Percentiles rank a stretch among this genome's conserved stretches.
Evolutionary conservation across 108 stramenopile species (phyloP).

Genomic region (Skeletonema tropicum): DNA sequence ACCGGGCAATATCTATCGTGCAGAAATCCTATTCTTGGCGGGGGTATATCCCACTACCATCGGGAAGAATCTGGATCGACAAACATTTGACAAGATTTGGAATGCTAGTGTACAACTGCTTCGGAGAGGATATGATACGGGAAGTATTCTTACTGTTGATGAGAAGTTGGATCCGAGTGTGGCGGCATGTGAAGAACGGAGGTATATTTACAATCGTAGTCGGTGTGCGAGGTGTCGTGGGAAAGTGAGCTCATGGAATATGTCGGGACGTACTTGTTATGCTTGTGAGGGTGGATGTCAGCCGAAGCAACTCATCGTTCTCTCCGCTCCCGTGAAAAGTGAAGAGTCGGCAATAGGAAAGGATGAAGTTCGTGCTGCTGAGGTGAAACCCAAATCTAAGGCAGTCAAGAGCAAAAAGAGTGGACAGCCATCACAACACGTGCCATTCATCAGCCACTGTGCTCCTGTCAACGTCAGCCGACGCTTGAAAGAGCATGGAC

Average conservation of each 20-base stretch:
- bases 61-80: slow-evolving; percentile 44
- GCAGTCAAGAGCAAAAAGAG: not conserved
- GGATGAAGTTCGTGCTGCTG: not conserved
- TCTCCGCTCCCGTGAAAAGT: not conserved
- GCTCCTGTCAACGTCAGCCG: slow-evolving; percentile 44
- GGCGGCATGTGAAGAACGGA: slow-evolving; percentile 44
- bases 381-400: not conserved
- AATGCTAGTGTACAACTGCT: slow-evolving; percentile 55
- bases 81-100: slow-evolving; percentile 66
- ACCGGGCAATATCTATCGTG: slow-evolving; percentile 81
- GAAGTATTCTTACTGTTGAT: slow-evolving; percentile 75
- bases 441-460: slow-evolving; percentile 72
- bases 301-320: slow-evolving; percentile 18
- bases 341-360: not conserved
- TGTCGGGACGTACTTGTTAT: slow-evolving; percentile 66
- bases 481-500: slow-evolving; percentile 50
- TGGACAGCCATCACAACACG: slow-evolving; percentile 26
- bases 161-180: slow-evolving; percentile 37
- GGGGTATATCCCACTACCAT: slow-evolving; percentile 64
- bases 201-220: slow-evolving; percentile 74
- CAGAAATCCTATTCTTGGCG: slow-evolving; percentile 77
- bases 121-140: slow-evolving; percentile 62
- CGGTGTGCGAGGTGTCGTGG: slow-evolving; percentile 58
- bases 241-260: slow-evolving; percentile 61
- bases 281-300: slow-evolving; percentile 68